These are phyloP conservation scores for Posidonia oceanica DNA, from an alignment of 116 monocot species.

Conservation along the genomic window DNA sequence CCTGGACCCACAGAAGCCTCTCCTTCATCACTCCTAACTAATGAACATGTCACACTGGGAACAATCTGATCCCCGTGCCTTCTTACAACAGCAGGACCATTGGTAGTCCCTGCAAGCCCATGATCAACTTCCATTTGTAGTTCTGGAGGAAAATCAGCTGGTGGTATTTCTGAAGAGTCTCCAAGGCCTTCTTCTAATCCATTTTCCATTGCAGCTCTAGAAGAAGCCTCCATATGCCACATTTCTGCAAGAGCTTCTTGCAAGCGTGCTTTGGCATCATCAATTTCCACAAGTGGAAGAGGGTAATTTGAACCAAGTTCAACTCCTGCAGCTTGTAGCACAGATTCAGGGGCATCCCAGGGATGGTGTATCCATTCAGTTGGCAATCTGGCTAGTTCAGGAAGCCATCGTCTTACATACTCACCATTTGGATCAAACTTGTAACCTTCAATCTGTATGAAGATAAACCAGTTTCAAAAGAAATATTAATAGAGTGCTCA, in stretches of 20 bases:
- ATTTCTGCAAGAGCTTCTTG: conserved; percentile 64
- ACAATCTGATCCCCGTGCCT: conserved; percentile 79
- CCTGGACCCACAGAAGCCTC: conserved; percentile 30
- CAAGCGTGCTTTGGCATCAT: conserved; percentile 52
- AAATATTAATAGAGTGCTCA: too few species aligned
- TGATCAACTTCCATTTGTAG: conserved; percentile 63
- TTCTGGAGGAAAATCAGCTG: conserved; percentile 55
- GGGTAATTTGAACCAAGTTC: conserved; percentile 97
- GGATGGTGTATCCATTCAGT: conserved; percentile 99
- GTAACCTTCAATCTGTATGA: conserved; percentile 80
- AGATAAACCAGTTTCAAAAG: background rate
- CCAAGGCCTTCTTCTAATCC: conserved; percentile 89
- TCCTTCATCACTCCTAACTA: conserved; percentile 41
- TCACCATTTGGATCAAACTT: conserved; percentile 90
- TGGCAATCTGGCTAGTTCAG: conserved; percentile 82
- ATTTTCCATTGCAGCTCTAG: conserved; percentile 67
- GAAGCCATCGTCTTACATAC: conserved; percentile 89
- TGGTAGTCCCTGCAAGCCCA: conserved; percentile 21
- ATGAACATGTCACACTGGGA: conserved; percentile 68
- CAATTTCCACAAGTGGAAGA: conserved; percentile 70
- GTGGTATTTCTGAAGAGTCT: conserved; percentile 76
- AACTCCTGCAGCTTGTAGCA: conserved; percentile 78
- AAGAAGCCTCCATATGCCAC: conserved; percentile 80
- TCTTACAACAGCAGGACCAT: conserved; percentile 14
- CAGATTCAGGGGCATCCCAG: conserved; percentile 80